phyloP scores from a whole-genome alignment of 192 early-diverging fungal species.

The Linnemannia elongata region DNA sequence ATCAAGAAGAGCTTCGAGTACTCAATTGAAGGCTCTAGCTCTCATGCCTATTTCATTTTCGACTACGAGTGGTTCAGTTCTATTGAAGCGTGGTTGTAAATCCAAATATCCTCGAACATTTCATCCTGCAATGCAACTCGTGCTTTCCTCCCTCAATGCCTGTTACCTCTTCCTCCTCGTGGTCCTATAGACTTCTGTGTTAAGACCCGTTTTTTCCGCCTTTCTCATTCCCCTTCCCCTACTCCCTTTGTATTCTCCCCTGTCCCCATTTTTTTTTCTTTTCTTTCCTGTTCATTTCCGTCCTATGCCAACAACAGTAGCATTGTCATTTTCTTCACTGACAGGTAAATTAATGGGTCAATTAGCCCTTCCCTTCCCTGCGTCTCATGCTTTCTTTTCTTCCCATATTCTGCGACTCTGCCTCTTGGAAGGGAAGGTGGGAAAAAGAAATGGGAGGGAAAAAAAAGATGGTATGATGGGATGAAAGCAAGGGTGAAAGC shows the following conservation, averaged over 20 bases:
- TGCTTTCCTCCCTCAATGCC: neutral
- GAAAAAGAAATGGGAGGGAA: neutral
- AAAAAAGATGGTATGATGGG: neutral
- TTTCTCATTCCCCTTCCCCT: too few species aligned
- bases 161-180: neutral
- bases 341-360: neutral
- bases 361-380: neutral
- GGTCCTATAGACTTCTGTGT: neutral
- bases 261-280: neutral
- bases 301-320: neutral
- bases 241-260: neutral
- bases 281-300: neutral
- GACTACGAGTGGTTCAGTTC: too few species aligned
- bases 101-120: neutral
- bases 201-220: neutral
- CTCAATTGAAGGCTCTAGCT: too few species aligned
- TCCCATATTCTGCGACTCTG: neutral
- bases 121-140: neutral
- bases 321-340: neutral
- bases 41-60: too few species aligned
- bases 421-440: neutral
- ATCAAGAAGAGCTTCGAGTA: too few species aligned
- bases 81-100: neutral
- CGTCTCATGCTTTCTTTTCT: neutral
- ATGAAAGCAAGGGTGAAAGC: neutral